Base-by-base conservation (phyloP, 2,329 filamentous ascomycete species). In the Arthrinium puccinioides region DNA sequence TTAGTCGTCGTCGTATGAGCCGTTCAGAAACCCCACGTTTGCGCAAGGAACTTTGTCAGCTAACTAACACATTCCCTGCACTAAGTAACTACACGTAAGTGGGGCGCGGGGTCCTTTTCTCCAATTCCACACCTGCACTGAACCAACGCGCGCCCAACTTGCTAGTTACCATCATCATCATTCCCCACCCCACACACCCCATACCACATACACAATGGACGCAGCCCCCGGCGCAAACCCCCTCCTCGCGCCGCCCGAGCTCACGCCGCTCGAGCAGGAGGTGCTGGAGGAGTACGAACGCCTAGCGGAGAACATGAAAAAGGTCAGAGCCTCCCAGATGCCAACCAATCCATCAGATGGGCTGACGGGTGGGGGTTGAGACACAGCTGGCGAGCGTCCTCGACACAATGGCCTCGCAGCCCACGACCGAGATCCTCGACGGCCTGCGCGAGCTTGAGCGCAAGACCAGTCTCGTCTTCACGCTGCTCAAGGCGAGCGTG, bases 381-480 rank as follows among this genome's bases (percentile, higher is more conserved):
- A 13, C 6, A 16, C 62, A 79, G 79, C 70, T 84, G 38, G 77
- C 76, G 27, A 63, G 57, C 34, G 67, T 71, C 41, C 76, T 79
- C 43, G 76, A 76, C 51, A 69, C 73, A 52, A 81, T 85, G 45
- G 81, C 76, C 14, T 72, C 76, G 30, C 74, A 79, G 19, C 84
- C 89, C 0, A 82, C 87, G 16, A 82, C 84, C 6, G 87, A 85
- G 48, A 89, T 94, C 40, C 73, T 94, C 37, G 87, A 98, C 60
- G 83, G 86, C 8, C 70, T 98, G 50, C 73, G 92, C 37, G 82
- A 89, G 29, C 70, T 98, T 38, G 92, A 98, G 69, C 74, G 92
- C 51, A 96, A 97, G 70, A 96, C 90, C 29, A 88, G 87, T 49
- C 70, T 95, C 38, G 90, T 96, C 16, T 97, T 94, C 62, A 98